A percentile compares a stretch with the other conserved stretches of the same genome.
These are phyloP conservation scores for Ganoderma multipileum DNA, from an alignment of 1,284 basidiomycete genomes.

Conservation along the genomic window DNA sequence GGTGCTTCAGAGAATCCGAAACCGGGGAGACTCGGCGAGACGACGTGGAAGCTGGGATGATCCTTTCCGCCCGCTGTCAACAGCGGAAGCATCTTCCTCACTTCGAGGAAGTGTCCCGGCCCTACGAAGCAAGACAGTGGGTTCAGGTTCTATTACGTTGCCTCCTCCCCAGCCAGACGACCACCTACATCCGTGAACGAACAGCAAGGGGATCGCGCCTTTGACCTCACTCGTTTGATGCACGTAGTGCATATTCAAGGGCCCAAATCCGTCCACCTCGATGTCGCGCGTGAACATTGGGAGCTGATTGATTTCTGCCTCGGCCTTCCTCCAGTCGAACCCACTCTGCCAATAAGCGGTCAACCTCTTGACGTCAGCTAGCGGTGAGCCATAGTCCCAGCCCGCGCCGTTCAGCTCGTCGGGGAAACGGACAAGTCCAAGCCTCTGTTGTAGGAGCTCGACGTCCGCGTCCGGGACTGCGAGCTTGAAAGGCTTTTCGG, in stretches of 20 bases:
- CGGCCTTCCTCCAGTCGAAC: slow-evolving; percentile 50
- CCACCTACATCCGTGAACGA: slow-evolving; percentile 51
- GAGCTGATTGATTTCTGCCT: slow-evolving; percentile 33
- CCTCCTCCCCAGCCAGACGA: too few relatives aligned
- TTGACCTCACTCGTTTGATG: slow-evolving; percentile 43
- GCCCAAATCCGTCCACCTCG: slow-evolving; percentile 42
- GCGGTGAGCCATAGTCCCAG: slow-evolving; percentile 21
- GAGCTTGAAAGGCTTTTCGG: slow-evolving; percentile 34
- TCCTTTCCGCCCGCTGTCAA: slow-evolving; percentile 48
- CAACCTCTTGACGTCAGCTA: slow-evolving; percentile 47
- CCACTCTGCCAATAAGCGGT: slow-evolving; percentile 44
- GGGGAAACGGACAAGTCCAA: slow-evolving; percentile 38
- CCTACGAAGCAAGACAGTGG: slow-evolving; percentile 44
- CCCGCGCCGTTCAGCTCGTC: slow-evolving; percentile 46
- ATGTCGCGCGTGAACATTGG: slow-evolving; percentile 51
- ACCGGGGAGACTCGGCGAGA: slow-evolving; percentile 58
- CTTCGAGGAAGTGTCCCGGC: slow-evolving; percentile 67
- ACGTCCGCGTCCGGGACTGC: slow-evolving; percentile 16
- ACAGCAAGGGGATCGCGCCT: slow-evolving; percentile 50
- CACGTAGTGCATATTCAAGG: slow-evolving; percentile 49
- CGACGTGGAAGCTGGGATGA: slow-evolving; percentile 65
- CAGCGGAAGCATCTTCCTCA: slow-evolving; percentile 58
- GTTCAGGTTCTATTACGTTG: not conserved
- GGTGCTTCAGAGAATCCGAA: slow-evolving; percentile 60
- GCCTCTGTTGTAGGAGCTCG: slow-evolving; percentile 14